Evolutionary conservation across 495 filamentous ascomycete genomes (phyloP), one percentile per base, ranked within the genome.

Genomic region (Aspergillus kassunensis): DNA sequence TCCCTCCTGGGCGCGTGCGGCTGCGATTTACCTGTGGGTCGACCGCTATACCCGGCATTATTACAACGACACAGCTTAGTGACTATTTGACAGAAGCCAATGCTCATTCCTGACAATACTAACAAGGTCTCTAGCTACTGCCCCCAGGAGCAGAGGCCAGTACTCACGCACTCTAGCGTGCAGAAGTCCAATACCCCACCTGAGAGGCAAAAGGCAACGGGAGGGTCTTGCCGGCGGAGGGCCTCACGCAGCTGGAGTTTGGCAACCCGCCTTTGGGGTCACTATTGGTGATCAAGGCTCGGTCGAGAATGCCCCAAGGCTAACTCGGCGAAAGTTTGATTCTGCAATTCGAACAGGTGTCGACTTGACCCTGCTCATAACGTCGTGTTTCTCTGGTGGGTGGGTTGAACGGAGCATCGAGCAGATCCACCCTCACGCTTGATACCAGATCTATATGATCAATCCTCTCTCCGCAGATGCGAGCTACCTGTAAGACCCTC

Each of bases 271-370:
- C 35, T 39, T 39, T 39, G n/a, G 35, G 35, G 35, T 39, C n/a
- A 16, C 35, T 39, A 39, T 39, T 20, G 35, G 35, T 39, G n/a
- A 16, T 20, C n/a, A 39, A 39, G 35, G 35, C 35, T 39, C 35
- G 18, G 35, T 16, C 11, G n/a, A 19, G 35, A 20, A 39, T 15
- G n/a, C 35, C 35, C 35, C 35, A 39, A 39, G 18, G 35, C 35
- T 39, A 18, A 39, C 35, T 39, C 35, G n/a, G 15, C 15, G 20
- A 10, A 39, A 39, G 35, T 39, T 39, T 16, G 11, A 39, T 39
- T 39, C 35, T 39, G 35, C 35, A 39, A 39, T 39, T 39, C 35
- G 18, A 39, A 39, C 35, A 39, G 35, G 35, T 20, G 35, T 39
- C 18, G 18, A 39, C 35, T 39, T 39, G 35, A 39, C n/a, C 35